phyloP scores from a whole-genome alignment of 345 rosid genomes.

The Rhodamnia argentea region DNA sequence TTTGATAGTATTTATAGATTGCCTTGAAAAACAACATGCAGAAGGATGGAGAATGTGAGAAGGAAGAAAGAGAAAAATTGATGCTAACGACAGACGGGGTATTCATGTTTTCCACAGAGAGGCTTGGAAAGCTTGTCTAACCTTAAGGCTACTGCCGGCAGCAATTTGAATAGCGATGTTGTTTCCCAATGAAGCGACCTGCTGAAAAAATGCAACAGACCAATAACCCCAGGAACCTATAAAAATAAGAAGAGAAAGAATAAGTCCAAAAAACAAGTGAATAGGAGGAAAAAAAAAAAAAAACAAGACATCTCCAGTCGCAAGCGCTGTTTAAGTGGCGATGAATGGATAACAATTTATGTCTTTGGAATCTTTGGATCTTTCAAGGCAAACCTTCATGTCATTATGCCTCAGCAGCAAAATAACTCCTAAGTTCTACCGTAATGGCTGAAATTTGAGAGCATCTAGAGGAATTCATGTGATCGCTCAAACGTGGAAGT shows the following conservation, averaged over 20 bases:
- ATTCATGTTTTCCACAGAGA: neutral
- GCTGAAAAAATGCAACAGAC: conserved; percentile 41
- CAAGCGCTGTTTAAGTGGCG: neutral
- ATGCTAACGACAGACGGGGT: neutral
- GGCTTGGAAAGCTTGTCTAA: neutral
- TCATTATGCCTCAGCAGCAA: neutral
- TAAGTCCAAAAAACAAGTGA: neutral
- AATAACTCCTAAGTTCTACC: neutral
- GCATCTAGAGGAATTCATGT: neutral
- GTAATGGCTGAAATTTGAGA: neutral
- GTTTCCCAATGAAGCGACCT: conserved; percentile 51
- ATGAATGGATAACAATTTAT: neutral
- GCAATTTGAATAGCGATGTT: conserved; percentile 49
- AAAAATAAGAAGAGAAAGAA: conserved; percentile 8
- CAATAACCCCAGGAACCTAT: conserved; percentile 46
- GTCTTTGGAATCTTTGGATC: neutral
- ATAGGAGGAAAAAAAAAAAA: neutral
- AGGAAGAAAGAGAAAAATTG: neutral
- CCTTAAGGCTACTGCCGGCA: conserved; percentile 49
- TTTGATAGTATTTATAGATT: conserved; percentile 23
- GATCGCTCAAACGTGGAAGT: neutral
- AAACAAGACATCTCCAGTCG: neutral
- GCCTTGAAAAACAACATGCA: conserved; percentile 10
- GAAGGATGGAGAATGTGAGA: neutral
- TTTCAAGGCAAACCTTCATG: neutral